Evolutionary conservation across 2,329 filamentous ascomycete species (phyloP), one percentile per base, ranked within the genome.

Genomic region (Fusarium musae): DNA sequence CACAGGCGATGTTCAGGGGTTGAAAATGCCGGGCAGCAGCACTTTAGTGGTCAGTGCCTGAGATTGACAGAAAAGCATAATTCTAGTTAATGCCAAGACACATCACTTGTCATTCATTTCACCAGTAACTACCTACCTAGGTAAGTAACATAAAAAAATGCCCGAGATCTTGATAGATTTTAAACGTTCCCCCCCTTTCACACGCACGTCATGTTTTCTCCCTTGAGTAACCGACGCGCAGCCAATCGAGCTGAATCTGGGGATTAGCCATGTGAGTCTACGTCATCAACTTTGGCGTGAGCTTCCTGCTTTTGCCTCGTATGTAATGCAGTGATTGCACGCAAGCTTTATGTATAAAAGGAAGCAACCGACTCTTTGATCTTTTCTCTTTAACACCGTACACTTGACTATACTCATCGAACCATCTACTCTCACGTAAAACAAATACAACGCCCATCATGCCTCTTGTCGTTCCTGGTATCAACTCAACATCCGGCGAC

Each of bases 401-500:
- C 12, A 50, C 36, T 34, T 30, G 9, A 40, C 36, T 57, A 16
- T 34, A 30, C 6, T 16, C 8, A 36, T 40, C 15, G 16, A 49
- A 37, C 15, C 42, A 59, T 58, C 49, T 34, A 50, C n/a, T 19
- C 36, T 30, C 42, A 43, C 47, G 17, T 16, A 54, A 43, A 40
- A 32, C 32, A 50, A 40, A 43, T 7, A 40, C 26, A 39, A n/a
- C 43, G 32, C 43, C 49, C 67, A 80, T n/a, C 83, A 91, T 92
- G 90, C 90, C 90, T 88, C 89, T 92, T 82, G 85, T 92, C 76
- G 86, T 90, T 23, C 89, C 89, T 62, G 88, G 87, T 78, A 82
- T 91, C 75, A 90, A 84, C 71, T 84, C 82, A 70, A 83, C 82
- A 69, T 80, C 84, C 44, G 79, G 79, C 71, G 78, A 83, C 79